Base-by-base conservation (phyloP, 140 eudicot genomes). In the Ambrosia hybrid region DNA sequence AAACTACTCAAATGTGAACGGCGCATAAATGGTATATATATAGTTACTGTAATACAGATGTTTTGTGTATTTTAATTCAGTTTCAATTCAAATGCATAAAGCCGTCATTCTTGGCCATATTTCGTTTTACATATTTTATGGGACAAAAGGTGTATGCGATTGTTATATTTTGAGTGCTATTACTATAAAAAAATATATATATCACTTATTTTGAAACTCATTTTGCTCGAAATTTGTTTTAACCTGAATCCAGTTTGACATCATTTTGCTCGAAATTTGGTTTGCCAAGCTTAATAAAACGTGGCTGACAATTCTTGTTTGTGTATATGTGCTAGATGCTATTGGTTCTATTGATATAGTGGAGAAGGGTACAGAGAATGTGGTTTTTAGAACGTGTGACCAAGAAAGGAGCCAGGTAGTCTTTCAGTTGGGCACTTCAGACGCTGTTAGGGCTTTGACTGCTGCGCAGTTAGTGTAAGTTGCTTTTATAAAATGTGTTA, bases 361-460 rank as follows among this genome's bases (percentile, higher is more conserved):
- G 78, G 98, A 89, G 86, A 92, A 83, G 76, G 96, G 95, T 76
- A 89, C 96, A 3, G 86, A 76, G 15, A 77, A 65, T 75, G 87
- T 89, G 61, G 95, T 92, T 56, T 92, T 92, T 80, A 77, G 98
- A 79, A 92, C 98, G 11, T 92, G 96, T 60, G 82, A 83, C 0
- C 85, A 87, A 71, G 98, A 92, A 79, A 76, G 87, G 64, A 78
- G 67, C 57, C 84, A 80, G 8, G 96, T 89, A 7, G 96, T 92
- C 12, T 86, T 92, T 78, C 98, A 92, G 65, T 81, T 92, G 89
- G 98, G 98, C 55, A 92, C 98, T 67, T 87, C 98, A 72, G 92
- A 89, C 76, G 84, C 98, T 56, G 81, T 78, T 71, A 83, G 98
- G 85, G 98, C 98, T 78, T 88, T 92, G 43, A 74, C 79, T 7